Conservation (phyloP, 2,329 filamentous ascomycete species). For the Ceratocystis huliohia region DNA sequence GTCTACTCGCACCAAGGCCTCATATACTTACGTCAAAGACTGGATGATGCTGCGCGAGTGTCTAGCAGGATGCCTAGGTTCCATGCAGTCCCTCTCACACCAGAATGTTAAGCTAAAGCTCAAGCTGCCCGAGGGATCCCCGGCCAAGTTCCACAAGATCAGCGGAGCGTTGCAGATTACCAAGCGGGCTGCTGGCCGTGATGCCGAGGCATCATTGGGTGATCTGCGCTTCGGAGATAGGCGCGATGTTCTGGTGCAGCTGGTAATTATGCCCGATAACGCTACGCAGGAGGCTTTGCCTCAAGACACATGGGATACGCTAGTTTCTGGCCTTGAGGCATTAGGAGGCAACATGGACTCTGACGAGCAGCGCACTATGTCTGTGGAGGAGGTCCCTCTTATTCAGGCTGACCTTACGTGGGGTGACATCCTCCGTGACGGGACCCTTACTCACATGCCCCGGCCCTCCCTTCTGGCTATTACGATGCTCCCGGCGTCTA, state of each 20-base stretch:
- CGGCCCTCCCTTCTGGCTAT: slow-evolving; percentile 86
- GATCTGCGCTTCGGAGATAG: slow-evolving; percentile 95
- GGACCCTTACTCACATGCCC: slow-evolving; percentile 70
- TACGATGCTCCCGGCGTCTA: slow-evolving; percentile 71
- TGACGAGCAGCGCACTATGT: slow-evolving; percentile 70
- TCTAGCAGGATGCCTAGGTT: slow-evolving; percentile 80
- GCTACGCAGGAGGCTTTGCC: slow-evolving; percentile 70
- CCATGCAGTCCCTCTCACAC: slow-evolving; percentile 88
- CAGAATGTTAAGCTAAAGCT: slow-evolving; percentile 96
- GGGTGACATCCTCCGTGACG: slow-evolving; percentile 85
- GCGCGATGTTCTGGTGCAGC: slow-evolving; percentile 79
- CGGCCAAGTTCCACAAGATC: slow-evolving; percentile 97
- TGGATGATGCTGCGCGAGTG: slow-evolving; percentile 99
- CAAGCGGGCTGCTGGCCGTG: slow-evolving; percentile 84
- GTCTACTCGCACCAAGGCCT: slow-evolving; percentile 87
- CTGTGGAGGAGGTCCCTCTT: slow-evolving; percentile 85
- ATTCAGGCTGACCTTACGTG: slow-evolving; percentile 91
- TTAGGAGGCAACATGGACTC: slow-evolving; percentile 76
- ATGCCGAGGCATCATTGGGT: slow-evolving; percentile 83
- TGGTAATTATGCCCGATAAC: slow-evolving; percentile 82
- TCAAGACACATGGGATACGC: slow-evolving; percentile 92
- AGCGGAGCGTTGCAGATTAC: slow-evolving; percentile 92
- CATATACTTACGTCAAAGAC: slow-evolving; percentile 96
- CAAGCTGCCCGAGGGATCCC: slow-evolving; percentile 85
- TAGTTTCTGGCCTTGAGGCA: slow-evolving; percentile 88